Conservation (phyloP, 202 grass and related monocot species). For the Zizania palustris region DNA sequence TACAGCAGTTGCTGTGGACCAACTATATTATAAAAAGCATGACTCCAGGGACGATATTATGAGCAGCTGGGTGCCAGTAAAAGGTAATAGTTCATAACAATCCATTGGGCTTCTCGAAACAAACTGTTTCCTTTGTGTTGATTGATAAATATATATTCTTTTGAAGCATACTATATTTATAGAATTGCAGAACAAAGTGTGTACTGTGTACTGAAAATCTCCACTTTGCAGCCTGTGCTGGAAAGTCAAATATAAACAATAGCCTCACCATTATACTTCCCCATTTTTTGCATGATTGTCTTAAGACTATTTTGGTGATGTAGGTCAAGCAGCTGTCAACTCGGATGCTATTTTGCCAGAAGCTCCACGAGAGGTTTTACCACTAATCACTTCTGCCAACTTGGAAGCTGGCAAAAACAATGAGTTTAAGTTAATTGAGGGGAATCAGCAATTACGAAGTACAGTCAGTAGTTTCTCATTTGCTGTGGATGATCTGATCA, state of each 20-base stretch:
- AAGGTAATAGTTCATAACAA: slow-evolving; percentile 24
- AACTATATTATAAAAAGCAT: slow-evolving; percentile 46
- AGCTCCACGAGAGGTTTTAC: slow-evolving; percentile 52
- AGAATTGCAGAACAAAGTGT: background rate
- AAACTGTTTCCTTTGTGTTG: background rate
- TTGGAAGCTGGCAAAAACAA: slow-evolving; percentile 66
- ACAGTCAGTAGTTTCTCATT: slow-evolving; percentile 67
- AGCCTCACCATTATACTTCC: background rate
- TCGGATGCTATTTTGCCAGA: slow-evolving; percentile 42
- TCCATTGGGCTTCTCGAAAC: slow-evolving; percentile 6
- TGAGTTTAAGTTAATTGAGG: slow-evolving; percentile 61
- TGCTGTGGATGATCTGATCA: slow-evolving; percentile 72
- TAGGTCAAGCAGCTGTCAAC: slow-evolving; percentile 41
- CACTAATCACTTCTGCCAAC: slow-evolving; percentile 57
- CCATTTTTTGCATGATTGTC: slow-evolving; percentile 29
- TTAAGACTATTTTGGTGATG: slow-evolving; percentile 43
- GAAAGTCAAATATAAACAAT: slow-evolving; percentile 20
- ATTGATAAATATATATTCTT: background rate
- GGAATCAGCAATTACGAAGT: slow-evolving; percentile 43
- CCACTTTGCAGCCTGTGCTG: slow-evolving; percentile 18
- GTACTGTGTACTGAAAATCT: background rate
- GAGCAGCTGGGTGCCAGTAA: slow-evolving; percentile 43
- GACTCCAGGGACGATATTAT: slow-evolving; percentile 35
- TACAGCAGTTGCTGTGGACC: slow-evolving; percentile 39
- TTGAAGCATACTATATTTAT: background rate